These are phyloP conservation scores for Curvularia sp. DNA, from an alignment of 2,329 filamentous ascomycete species.

Conservation along the genomic window DNA sequence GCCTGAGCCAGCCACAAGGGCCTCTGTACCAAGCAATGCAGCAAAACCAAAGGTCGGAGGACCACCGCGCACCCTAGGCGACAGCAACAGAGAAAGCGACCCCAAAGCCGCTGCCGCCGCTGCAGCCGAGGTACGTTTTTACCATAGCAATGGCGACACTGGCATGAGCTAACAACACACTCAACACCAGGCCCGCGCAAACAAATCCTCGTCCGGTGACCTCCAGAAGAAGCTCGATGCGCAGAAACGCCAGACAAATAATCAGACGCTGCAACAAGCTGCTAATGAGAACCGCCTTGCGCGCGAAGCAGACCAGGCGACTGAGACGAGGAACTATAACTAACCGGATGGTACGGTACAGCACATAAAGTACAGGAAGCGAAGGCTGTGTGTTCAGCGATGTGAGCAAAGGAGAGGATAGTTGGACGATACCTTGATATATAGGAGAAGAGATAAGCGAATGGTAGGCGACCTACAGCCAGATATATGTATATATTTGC, in stretches of 20 bases:
- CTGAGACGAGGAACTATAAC: conserved; percentile 64
- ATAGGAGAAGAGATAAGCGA: not conserved
- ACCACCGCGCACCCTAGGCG: conserved; percentile 69
- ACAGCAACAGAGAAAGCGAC: conserved; percentile 57
- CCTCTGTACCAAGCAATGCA: conserved; percentile 46
- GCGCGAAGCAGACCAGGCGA: conserved; percentile 71
- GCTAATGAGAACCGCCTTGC: conserved; percentile 70
- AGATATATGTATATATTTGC: not conserved
- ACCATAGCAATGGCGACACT: too few relatives aligned
- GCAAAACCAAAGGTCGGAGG: conserved; percentile 55
- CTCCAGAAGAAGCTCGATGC: conserved; percentile 69
- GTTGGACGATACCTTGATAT: not conserved
- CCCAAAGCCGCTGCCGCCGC: conserved; percentile 76
- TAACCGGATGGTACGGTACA: conserved; percentile 35
- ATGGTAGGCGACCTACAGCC: not conserved
- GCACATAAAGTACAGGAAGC: not conserved
- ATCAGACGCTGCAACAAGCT: conserved; percentile 70
- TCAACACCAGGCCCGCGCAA: conserved; percentile 67
- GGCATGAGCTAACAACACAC: conserved; percentile 16
- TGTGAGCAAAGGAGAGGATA: not conserved
- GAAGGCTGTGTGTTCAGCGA: not conserved
- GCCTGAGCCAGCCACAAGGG: conserved; percentile 54
- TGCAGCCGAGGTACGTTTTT: conserved; percentile 77
- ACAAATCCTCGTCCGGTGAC: conserved; percentile 62
- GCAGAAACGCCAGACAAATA: conserved; percentile 76